Conservation (phyloP, 2,329 filamentous ascomycete species). For the Diaporthe capsici region DNA sequence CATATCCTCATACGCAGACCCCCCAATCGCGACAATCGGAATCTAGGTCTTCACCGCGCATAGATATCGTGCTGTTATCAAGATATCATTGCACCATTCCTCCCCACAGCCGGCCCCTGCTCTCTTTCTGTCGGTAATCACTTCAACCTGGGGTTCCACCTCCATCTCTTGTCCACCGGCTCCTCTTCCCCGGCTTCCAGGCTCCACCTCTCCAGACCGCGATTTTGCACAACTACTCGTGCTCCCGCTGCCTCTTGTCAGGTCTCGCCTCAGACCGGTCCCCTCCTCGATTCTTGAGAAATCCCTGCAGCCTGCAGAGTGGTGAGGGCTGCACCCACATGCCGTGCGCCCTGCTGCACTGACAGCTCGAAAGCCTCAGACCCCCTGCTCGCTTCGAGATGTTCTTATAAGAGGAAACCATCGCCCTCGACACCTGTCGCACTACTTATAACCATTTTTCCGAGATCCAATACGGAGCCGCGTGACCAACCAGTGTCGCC, state of each 20-base stretch:
- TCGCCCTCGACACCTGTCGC: constrained; percentile 13
- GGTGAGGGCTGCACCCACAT: constrained; percentile 36
- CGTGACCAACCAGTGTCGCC: not conserved
- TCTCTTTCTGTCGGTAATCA: constrained; percentile 6
- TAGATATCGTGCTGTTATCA: constrained; percentile 8
- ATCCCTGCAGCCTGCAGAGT: constrained; percentile 20
- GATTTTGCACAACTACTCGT: constrained; percentile 21
- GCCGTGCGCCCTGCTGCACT: constrained; percentile 31
- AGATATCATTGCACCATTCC: constrained; percentile 26
- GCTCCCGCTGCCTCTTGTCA: not conserved
- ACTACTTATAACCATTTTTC: not conserved
- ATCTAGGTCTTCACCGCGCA: constrained; percentile 7
- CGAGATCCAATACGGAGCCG: not conserved
- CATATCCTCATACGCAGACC: constrained; percentile 3
- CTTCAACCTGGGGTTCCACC: constrained; percentile 20
- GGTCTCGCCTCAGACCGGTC: not conserved
- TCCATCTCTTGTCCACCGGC: constrained; percentile 18
- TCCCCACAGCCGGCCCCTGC: constrained; percentile 14
- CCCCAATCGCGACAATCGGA: constrained; percentile 10
- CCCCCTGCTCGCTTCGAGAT: constrained; percentile 24
- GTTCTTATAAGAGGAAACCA: constrained; percentile 36
- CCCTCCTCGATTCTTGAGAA: not conserved
- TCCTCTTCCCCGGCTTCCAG: constrained; percentile 33
- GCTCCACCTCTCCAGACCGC: constrained; percentile 23
- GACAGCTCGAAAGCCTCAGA: constrained; percentile 24